These are phyloP conservation scores for Cyclanthera cordifolia DNA, from an alignment of 306 rosid genomes.

Conservation along the genomic window DNA sequence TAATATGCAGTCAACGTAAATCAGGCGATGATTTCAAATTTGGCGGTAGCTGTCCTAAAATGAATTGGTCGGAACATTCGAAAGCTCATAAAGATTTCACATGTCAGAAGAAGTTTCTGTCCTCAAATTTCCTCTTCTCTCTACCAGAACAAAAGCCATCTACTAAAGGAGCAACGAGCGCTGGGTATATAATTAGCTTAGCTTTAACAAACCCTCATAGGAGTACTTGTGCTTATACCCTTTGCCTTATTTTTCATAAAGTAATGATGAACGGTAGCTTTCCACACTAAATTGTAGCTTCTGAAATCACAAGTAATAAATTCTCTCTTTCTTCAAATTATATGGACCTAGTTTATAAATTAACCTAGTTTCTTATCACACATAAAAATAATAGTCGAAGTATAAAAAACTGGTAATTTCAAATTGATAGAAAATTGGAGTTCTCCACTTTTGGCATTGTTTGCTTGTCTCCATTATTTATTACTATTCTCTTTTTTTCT, in stretches of 20 bases:
- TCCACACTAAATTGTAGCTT: too few species aligned
- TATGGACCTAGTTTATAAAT: too few species aligned
- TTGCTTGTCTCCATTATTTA: conserved; percentile 3
- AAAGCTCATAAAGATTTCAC: conserved; percentile 52
- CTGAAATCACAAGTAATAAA: too few species aligned
- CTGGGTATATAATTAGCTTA: conserved; percentile 23
- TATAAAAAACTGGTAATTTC: neutral
- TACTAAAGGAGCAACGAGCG: conserved; percentile 13
- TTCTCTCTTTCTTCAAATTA: too few species aligned
- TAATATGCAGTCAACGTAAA: conserved; percentile 25
- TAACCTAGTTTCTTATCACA: neutral
- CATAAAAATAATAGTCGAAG: neutral
- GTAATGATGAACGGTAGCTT: neutral
- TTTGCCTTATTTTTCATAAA: neutral
- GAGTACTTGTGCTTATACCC: too few species aligned
- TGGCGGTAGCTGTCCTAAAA: conserved; percentile 30
- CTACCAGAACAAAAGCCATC: conserved; percentile 46
- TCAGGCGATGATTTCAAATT: conserved; percentile 16
- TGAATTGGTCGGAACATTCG: conserved; percentile 52
- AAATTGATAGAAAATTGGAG: neutral
- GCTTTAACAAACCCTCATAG: neutral
- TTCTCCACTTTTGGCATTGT: neutral
- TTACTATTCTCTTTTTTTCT: neutral
- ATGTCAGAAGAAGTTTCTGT: conserved; percentile 34
- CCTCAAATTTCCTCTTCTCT: conserved; percentile 56